These are phyloP conservation scores for Ustilago trichophora DNA, from an alignment of 1,284 basidiomycete genomes.

Conservation along the genomic window DNA sequence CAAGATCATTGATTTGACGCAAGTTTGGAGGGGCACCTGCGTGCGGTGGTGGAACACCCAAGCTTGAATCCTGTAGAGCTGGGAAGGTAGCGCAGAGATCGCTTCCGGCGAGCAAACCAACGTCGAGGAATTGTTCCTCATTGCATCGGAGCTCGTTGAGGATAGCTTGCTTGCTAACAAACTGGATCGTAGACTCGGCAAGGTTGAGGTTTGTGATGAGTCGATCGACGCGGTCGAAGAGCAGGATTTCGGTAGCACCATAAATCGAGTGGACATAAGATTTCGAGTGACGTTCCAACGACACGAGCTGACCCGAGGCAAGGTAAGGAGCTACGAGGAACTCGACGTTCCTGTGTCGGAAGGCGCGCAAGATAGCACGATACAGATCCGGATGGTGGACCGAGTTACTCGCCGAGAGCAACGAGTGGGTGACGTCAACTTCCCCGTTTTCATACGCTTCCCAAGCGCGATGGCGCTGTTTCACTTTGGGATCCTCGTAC, in stretches of 20 bases:
- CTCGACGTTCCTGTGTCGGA: conserved; percentile 93
- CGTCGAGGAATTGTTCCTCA: conserved; percentile 94
- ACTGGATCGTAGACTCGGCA: conserved; percentile 73
- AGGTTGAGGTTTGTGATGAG: conserved; percentile 82
- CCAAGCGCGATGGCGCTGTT: conserved; percentile 59
- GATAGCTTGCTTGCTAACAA: conserved; percentile 81
- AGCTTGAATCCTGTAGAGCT: conserved; percentile 72
- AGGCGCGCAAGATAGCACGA: conserved; percentile 88
- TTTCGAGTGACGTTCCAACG: conserved; percentile 90
- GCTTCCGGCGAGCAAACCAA: conserved; percentile 89
- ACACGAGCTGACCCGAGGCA: conserved; percentile 89
- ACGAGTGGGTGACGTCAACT: conserved; percentile 82
- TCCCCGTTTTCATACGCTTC: conserved; percentile 63
- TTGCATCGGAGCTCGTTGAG: conserved; percentile 78
- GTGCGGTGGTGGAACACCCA: conserved; percentile 37
- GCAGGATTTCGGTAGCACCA: conserved; percentile 86
- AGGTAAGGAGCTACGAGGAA: conserved; percentile 95
- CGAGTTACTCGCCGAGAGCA: conserved; percentile 78
- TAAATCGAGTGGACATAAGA: conserved; percentile 94
- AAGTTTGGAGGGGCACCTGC: conserved; percentile 48
- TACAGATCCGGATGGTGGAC: conserved; percentile 78
- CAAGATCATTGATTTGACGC: conserved; percentile 68
- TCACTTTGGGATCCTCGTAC: conserved; percentile 60
- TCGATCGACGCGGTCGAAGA: conserved; percentile 86
- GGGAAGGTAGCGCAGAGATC: conserved; percentile 85